phyloP scores from a whole-genome alignment of 2,329 filamentous ascomycete species.

The Pestalotiopsis sp. region DNA sequence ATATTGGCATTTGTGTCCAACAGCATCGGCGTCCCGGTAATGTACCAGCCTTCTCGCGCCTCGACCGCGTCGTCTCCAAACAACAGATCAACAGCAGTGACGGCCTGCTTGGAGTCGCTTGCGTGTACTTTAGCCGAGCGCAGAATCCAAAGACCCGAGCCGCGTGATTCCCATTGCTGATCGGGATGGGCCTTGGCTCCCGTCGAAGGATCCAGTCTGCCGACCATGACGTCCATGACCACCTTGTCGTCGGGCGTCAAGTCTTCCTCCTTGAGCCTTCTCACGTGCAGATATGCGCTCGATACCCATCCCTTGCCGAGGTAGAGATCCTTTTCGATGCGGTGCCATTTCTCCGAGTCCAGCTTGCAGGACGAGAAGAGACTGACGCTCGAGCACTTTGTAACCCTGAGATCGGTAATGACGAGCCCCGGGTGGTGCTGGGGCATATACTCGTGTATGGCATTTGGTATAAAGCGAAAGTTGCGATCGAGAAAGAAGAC shows the following conservation, averaged over 20 bases:
- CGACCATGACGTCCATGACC: conserved; percentile 77
- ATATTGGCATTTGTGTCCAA: conserved; percentile 64
- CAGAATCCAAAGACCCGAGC: conserved; percentile 81
- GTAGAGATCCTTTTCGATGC: conserved; percentile 88
- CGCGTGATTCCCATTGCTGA: conserved; percentile 76
- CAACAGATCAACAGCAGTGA: conserved; percentile 83
- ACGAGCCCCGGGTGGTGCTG: conserved; percentile 82
- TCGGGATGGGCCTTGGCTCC: conserved; percentile 56
- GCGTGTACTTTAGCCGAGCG: conserved; percentile 72
- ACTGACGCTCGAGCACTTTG: conserved; percentile 75
- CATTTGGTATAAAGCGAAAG: conserved; percentile 82
- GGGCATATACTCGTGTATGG: conserved; percentile 85
- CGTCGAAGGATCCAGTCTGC: conserved; percentile 68
- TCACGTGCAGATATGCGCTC: conserved; percentile 79
- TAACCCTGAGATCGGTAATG: conserved; percentile 82
- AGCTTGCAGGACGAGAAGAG: conserved; percentile 76
- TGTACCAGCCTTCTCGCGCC: conserved; percentile 81
- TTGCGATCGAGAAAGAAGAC: conserved; percentile 84
- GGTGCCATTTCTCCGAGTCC: conserved; percentile 73
- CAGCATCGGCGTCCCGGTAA: conserved; percentile 74
- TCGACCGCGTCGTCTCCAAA: conserved; percentile 93
- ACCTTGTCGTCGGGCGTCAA: conserved; percentile 74
- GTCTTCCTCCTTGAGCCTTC: conserved; percentile 85
- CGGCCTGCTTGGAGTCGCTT: conserved; percentile 72
- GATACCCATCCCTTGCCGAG: conserved; percentile 73